Percentiles rank a stretch among this genome's conserved stretches.
These are phyloP conservation scores for Talaromyces atroroseus DNA, from an alignment of 2,329 filamentous ascomycete genomes.

Conservation along the genomic window DNA sequence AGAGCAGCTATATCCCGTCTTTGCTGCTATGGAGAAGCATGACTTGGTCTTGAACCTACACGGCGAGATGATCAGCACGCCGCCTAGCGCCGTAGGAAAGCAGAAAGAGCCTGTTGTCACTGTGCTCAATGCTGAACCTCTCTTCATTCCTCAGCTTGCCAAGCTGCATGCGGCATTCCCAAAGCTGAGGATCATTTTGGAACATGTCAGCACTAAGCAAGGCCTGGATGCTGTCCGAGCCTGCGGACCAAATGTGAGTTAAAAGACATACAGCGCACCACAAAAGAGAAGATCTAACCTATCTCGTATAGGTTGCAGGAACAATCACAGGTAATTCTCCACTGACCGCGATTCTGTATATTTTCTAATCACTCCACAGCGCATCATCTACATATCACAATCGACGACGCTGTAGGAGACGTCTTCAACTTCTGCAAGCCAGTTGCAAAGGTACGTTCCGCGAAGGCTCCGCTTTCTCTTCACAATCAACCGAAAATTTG, in stretches of 20 bases:
- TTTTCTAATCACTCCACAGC: constrained; percentile 36
- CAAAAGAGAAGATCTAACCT: not conserved
- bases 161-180: constrained; percentile 72
- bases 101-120: constrained; percentile 38
- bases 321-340: constrained; percentile 53
- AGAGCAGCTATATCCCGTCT: constrained; percentile 53
- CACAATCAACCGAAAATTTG: not conserved
- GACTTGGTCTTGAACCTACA: constrained; percentile 88
- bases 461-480: not conserved
- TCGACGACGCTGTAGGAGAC: constrained; percentile 66
- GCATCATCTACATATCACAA: constrained; percentile 76
- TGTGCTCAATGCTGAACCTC: constrained; percentile 64
- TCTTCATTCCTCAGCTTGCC: constrained; percentile 74
- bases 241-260: constrained; percentile 62
- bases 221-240: constrained; percentile 71
- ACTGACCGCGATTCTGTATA: not conserved
- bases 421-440: constrained; percentile 78
- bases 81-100: constrained; percentile 28
- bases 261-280: not conserved
- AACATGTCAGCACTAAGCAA: constrained; percentile 83
- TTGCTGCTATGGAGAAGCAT: constrained; percentile 81
- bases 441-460: constrained; percentile 51
- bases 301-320: constrained; percentile 44
- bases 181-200: constrained; percentile 51
- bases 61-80: constrained; percentile 59